Conservation (phyloP, 2,329 filamentous ascomycete species). For the Microdochium nivale region DNA sequence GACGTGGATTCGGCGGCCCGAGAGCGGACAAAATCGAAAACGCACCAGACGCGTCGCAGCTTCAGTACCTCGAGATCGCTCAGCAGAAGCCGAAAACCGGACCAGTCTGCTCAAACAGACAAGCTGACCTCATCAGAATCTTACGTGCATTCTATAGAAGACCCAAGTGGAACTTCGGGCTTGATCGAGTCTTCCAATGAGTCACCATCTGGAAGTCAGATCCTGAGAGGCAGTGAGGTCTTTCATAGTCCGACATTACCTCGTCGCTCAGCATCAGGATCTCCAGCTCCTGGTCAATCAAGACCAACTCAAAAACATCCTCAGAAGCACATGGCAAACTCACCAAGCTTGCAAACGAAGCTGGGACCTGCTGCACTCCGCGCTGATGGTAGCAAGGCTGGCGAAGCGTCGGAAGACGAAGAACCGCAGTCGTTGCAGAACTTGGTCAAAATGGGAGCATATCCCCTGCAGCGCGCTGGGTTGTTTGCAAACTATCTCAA, state of each 20-base stretch:
- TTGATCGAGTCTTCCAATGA: conserved; percentile 61
- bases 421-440: conserved; percentile 39
- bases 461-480: conserved; percentile 75
- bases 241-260: conserved; percentile 72
- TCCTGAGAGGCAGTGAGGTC: conserved; percentile 77
- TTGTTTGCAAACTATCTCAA: conserved; percentile 77
- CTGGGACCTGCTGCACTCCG: conserved; percentile 27
- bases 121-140: conserved; percentile 64
- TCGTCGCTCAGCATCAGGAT: conserved; percentile 31
- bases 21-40: conserved; percentile 19
- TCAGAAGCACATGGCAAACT: background rate
- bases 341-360: background rate
- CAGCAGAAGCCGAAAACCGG: conserved; percentile 37
- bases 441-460: conserved; percentile 55
- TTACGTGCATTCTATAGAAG: conserved; percentile 64
- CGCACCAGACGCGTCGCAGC: conserved; percentile 42
- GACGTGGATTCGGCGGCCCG: conserved; percentile 35
- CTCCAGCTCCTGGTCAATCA: conserved; percentile 12
- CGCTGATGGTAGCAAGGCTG: conserved; percentile 17
- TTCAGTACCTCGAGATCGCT: conserved; percentile 51
- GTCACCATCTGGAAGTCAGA: conserved; percentile 84
- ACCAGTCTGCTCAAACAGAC: conserved; percentile 35
- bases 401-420: conserved; percentile 16
- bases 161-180: conserved; percentile 59
- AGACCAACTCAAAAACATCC: conserved; percentile 8